Conservation (phyloP, 768 basidiomycete species). For the Leccinum broughii region DNA sequence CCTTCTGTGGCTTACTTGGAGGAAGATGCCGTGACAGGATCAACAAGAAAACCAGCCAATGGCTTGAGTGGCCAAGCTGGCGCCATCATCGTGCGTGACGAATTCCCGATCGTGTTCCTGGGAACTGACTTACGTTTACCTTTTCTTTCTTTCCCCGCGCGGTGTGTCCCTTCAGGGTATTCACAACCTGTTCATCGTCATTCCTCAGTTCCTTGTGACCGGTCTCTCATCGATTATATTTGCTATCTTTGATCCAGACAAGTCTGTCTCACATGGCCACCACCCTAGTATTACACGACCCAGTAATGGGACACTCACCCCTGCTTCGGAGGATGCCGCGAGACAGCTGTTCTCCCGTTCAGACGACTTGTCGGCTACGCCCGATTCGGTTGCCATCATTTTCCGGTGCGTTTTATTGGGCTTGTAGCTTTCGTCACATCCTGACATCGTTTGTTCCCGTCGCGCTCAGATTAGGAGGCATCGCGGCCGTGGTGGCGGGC, state of each 20-base stretch:
- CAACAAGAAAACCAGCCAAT: constrained; percentile 14
- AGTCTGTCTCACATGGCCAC: constrained; percentile 42
- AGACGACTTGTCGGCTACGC: constrained; percentile 23
- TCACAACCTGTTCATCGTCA: constrained; percentile 91
- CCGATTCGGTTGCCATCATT: constrained; percentile 77
- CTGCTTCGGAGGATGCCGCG: constrained; percentile 6
- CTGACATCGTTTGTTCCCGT: neutral
- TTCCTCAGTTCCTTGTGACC: constrained; percentile 93
- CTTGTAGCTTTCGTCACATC: neutral
- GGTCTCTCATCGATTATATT: constrained; percentile 85
- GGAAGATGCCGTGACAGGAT: constrained; percentile 21
- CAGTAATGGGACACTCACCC: constrained; percentile 9
- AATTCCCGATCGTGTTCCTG: constrained; percentile 1
- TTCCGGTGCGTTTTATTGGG: constrained; percentile 55
- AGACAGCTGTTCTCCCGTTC: constrained; percentile 15
- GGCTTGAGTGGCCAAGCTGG: constrained; percentile 82
- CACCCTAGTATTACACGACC: constrained; percentile 16
- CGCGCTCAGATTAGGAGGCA: constrained; percentile 51
- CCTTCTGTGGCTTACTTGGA: constrained; percentile 15
- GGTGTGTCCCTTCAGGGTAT: constrained; percentile 62
- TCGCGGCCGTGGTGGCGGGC: constrained; percentile 55
- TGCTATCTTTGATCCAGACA: constrained; percentile 74
- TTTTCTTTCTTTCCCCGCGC: neutral
- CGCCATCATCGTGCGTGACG: constrained; percentile 68
- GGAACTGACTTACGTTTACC: neutral